phyloP scores from a whole-genome alignment of 305 asterid species.

The Striga hermonthica region DNA sequence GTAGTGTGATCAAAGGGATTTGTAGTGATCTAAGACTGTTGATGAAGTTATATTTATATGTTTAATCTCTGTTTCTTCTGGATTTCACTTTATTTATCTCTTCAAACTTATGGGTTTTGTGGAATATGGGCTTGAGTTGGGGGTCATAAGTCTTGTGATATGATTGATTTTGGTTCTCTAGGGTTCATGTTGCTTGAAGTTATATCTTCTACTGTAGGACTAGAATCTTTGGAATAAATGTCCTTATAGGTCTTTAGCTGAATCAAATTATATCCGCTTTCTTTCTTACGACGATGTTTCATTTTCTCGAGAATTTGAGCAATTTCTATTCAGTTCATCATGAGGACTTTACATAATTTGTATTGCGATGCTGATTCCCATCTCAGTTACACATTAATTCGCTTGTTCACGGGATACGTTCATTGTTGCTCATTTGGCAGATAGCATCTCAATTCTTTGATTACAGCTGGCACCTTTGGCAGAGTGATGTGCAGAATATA shows the following conservation, averaged over 20 bases:
- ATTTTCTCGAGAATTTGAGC: slow-evolving; percentile 25
- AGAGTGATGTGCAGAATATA: slow-evolving; percentile 74
- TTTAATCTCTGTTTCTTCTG: background rate
- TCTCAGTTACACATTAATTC: slow-evolving; percentile 20
- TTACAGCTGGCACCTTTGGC: slow-evolving; percentile 98
- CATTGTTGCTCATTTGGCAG: slow-evolving; percentile 63
- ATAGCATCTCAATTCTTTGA: slow-evolving; percentile 91
- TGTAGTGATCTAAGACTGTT: slow-evolving; percentile 17
- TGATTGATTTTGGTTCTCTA: slow-evolving; percentile 4
- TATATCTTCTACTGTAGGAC: slow-evolving; percentile 12
- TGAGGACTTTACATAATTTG: slow-evolving; percentile 6
- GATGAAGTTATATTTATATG: slow-evolving; percentile 2
- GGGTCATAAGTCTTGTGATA: slow-evolving; percentile 2
- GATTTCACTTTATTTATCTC: background rate
- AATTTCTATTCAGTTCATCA: slow-evolving; percentile 10
- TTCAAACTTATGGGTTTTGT: background rate
- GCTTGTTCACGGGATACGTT: slow-evolving; percentile 29
- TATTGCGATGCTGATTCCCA: slow-evolving; percentile 24
- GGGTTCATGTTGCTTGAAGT: slow-evolving; percentile 6
- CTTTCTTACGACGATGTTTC: slow-evolving; percentile 1
- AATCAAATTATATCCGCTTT: slow-evolving; percentile 15
- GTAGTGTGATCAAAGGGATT: background rate
- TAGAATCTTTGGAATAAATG: slow-evolving; percentile 22
- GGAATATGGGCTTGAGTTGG: background rate
- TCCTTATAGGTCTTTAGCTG: slow-evolving; percentile 10